Conservation (phyloP, 2,329 filamentous ascomycete species). For the Ceratocystis eucalypticola region DNA sequence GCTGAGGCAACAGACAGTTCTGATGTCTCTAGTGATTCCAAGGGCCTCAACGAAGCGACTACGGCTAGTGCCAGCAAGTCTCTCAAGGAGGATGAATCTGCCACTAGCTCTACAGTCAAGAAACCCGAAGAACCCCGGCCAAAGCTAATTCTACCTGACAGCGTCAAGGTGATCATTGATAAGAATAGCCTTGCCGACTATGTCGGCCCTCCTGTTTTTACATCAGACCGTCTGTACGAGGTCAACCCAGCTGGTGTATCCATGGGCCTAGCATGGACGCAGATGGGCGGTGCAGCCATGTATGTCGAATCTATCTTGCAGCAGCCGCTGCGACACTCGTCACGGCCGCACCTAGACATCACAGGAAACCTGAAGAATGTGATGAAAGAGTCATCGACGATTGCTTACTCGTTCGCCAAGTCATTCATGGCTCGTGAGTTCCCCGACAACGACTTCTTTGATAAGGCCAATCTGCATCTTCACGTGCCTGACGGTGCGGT, state of each 20-base stretch:
- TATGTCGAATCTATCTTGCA: conserved; percentile 97
- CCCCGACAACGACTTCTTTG: conserved; percentile 86
- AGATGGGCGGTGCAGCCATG: conserved; percentile 88
- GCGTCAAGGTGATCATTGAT: conserved; percentile 71
- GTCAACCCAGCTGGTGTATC: conserved; percentile 84
- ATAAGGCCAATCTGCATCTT: conserved; percentile 86
- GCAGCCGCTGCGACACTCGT: conserved; percentile 58
- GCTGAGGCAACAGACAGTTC: conserved; percentile 24
- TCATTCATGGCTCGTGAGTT: conserved; percentile 72
- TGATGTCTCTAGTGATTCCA: conserved; percentile 12
- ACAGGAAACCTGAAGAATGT: conserved; percentile 91
- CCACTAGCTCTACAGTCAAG: conserved; percentile 24
- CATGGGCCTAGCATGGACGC: conserved; percentile 97
- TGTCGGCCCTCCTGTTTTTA: conserved; percentile 90
- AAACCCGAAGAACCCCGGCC: conserved; percentile 60
- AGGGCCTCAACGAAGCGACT: conserved; percentile 21
- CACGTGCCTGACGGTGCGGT: conserved; percentile 96
- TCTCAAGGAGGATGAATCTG: conserved; percentile 28
- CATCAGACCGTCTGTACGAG: conserved; percentile 88
- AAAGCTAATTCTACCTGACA: conserved; percentile 70
- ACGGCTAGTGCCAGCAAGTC: conserved; percentile 24
- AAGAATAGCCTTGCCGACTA: conserved; percentile 93
- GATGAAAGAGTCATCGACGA: conserved; percentile 94
- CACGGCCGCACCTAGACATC: conserved; percentile 68
- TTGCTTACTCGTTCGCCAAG: conserved; percentile 94